Conservation (phyloP, 164 flowering plant genomes). For the Amborella trichopoda region DNA sequence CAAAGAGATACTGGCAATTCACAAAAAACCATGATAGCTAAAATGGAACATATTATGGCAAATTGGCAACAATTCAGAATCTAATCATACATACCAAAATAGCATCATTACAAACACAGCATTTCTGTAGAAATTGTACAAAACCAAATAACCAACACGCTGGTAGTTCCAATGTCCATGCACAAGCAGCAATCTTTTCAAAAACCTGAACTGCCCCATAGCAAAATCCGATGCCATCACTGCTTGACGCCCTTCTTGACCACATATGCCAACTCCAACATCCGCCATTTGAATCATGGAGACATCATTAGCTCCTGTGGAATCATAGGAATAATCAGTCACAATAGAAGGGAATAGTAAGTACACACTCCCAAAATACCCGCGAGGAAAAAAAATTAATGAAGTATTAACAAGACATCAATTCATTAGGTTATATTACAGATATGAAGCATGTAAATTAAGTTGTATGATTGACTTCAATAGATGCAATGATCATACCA, state of each 20-base stretch:
- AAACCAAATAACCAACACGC: conserved; percentile 71
- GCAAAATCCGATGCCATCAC: conserved; percentile 99
- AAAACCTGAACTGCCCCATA: conserved; percentile 87
- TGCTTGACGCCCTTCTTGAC: conserved; percentile 97
- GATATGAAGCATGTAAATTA: too few relatives aligned
- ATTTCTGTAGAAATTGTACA: conserved; percentile 90
- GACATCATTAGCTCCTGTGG: conserved; percentile 88
- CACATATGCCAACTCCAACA: conserved; percentile 93
- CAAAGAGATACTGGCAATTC: too few relatives aligned
- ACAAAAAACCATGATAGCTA: too few relatives aligned
- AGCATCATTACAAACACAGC: conserved; percentile 92
- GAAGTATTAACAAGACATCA: too few relatives aligned
- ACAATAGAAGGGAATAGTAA: too few relatives aligned
- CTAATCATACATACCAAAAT: conserved; percentile 51
- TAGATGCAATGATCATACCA: too few relatives aligned
- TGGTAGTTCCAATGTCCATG: conserved; percentile 97
- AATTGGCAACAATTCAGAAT: neutral
- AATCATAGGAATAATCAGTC: too few relatives aligned
- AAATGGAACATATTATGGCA: neutral
- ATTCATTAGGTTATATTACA: too few relatives aligned
- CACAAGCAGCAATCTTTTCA: conserved; percentile 74
- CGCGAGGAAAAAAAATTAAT: too few relatives aligned
- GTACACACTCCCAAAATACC: too few relatives aligned
- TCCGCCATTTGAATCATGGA: conserved; percentile 99
- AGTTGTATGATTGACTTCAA: too few relatives aligned